Evolutionary conservation across 306 rosid species (phyloP).

Genomic region (Senna tora): DNA sequence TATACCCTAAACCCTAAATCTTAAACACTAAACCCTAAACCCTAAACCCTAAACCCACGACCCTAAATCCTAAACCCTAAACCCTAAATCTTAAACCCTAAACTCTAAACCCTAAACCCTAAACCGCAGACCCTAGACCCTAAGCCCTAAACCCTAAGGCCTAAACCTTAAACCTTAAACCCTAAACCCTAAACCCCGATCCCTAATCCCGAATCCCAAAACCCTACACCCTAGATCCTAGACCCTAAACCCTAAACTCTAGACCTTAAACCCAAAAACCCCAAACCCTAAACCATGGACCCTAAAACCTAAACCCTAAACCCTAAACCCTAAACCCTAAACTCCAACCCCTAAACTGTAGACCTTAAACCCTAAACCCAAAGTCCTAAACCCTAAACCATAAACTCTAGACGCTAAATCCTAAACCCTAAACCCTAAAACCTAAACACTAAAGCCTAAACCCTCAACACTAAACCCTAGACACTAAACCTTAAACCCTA

Average conservation of each 20-base stretch:
- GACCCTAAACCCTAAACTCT: conserved; percentile 3
- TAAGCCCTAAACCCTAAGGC: too few relatives aligned
- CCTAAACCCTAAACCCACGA: too few relatives aligned
- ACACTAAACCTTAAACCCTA: too few relatives aligned
- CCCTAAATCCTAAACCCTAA: conserved; percentile 26
- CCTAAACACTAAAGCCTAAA: too few relatives aligned
- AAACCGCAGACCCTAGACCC: conserved; percentile 33
- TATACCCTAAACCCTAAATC: too few relatives aligned
- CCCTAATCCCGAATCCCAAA: too few relatives aligned
- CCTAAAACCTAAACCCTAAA: conserved; percentile 26
- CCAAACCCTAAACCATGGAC: conserved; percentile 33
- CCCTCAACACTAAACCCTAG: too few relatives aligned
- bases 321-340: conserved; percentile 34
- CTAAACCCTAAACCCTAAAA: too few relatives aligned
- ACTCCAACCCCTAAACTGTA: too few relatives aligned
- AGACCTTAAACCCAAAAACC: conserved; percentile 27
- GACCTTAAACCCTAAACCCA: conserved; percentile 4
- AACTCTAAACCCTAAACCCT: conserved; percentile 35
- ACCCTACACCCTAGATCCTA: not conserved
- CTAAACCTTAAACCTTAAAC: too few relatives aligned
- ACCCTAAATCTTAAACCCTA: conserved; percentile 35
- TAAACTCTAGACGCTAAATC: too few relatives aligned
- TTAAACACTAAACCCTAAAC: too few relatives aligned
- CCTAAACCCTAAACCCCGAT: conserved; percentile 30
- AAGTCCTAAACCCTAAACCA: conserved; percentile 13